Conservation (phyloP, 2,329 filamentous ascomycete species). For the Madurella fahalii region DNA sequence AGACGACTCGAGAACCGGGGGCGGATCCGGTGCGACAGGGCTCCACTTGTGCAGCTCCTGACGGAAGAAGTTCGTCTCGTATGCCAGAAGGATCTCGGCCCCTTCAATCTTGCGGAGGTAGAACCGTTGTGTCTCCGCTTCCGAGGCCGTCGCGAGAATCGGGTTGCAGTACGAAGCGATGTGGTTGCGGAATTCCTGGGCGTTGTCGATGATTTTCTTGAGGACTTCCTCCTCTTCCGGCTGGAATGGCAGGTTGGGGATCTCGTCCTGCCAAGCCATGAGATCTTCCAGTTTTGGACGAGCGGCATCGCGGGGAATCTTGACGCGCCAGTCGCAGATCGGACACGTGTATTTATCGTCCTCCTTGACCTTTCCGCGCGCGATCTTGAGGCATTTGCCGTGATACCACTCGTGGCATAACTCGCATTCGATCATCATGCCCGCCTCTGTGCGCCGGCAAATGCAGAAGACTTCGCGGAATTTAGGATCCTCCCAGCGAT, state of each 20-base stretch:
- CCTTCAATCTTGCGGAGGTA: slow-evolving; percentile 97
- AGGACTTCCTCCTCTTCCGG: slow-evolving; percentile 90
- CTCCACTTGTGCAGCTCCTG: slow-evolving; percentile 95
- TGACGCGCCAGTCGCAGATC: slow-evolving; percentile 95
- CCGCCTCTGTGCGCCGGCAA: slow-evolving; percentile 85
- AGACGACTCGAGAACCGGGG: slow-evolving; percentile 80
- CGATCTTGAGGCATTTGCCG: slow-evolving; percentile 96
- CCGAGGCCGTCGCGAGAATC: slow-evolving; percentile 73
- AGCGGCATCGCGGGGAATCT: slow-evolving; percentile 93
- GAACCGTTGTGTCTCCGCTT: slow-evolving; percentile 86
- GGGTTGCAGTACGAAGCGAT: slow-evolving; percentile 78
- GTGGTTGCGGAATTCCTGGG: slow-evolving; percentile 77
- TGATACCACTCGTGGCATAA: slow-evolving; percentile 99
- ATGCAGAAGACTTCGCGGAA: slow-evolving; percentile 90
- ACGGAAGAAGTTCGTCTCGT: slow-evolving; percentile 96
- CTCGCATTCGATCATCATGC: slow-evolving; percentile 99
- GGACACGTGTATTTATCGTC: slow-evolving; percentile 98
- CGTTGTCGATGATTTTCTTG: slow-evolving; percentile 80
- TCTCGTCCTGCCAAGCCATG: slow-evolving; percentile 77
- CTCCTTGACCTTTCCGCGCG: slow-evolving; percentile 94
- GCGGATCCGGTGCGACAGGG: slow-evolving; percentile 79
- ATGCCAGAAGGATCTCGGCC: slow-evolving; percentile 84
- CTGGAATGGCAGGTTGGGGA: slow-evolving; percentile 79
- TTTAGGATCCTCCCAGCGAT: slow-evolving; percentile 58
- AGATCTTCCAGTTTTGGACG: slow-evolving; percentile 93